phyloP scores from a whole-genome alignment of 2,329 filamentous ascomycete species.

The Phialophora tarda region DNA sequence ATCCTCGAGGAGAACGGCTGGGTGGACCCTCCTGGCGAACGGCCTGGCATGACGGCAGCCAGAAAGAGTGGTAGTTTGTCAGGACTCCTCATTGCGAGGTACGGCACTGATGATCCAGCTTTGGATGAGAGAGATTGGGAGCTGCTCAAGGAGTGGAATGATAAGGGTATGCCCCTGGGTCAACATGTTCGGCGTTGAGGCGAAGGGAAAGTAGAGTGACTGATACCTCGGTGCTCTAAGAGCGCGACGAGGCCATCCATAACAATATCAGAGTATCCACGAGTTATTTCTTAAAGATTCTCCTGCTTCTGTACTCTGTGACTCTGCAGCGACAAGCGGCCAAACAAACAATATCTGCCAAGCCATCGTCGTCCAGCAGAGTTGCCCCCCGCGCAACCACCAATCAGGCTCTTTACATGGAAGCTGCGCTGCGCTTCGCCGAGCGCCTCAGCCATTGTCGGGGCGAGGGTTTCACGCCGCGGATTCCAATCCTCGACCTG shows the following conservation, averaged over 20 bases:
- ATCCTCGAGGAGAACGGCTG: constrained; percentile 26
- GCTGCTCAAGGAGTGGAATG: constrained; percentile 30
- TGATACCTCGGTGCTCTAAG: neutral
- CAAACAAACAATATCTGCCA: neutral
- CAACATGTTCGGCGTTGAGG: constrained; percentile 28
- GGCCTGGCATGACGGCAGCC: constrained; percentile 12
- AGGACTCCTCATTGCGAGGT: constrained; percentile 26
- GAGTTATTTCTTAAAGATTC: neutral
- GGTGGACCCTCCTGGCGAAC: constrained; percentile 20
- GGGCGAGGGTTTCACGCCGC: constrained; percentile 23
- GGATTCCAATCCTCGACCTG: constrained; percentile 17
- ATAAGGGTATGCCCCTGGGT: constrained; percentile 28
- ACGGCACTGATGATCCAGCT: constrained; percentile 28
- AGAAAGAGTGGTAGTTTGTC: constrained; percentile 21
- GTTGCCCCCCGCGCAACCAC: constrained; percentile 3
- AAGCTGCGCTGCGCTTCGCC: neutral
- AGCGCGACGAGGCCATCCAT: neutral
- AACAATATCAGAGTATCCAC: neutral
- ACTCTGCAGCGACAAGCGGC: neutral
- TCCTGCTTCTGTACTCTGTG: neutral
- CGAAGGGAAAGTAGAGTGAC: neutral
- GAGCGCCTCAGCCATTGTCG: constrained; percentile 11
- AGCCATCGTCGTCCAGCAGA: neutral
- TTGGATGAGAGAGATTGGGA: constrained; percentile 34
- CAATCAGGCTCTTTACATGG: constrained; percentile 12